Evolutionary conservation across 1,284 basidiomycete species (phyloP).

Genomic region (Puccinia hordei): DNA sequence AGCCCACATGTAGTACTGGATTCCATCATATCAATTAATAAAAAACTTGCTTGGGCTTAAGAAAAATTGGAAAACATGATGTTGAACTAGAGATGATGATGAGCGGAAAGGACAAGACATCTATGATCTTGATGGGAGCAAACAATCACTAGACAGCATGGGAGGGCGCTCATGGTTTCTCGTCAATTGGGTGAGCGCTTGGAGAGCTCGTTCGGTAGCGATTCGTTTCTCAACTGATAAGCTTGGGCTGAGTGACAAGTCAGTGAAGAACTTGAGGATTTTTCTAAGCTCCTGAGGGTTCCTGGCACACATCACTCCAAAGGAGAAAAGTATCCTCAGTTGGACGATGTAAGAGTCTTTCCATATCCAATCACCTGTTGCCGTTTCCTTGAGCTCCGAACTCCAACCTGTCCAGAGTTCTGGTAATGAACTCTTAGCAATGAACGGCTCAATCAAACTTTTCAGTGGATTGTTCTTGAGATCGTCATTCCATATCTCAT

Average conservation of each 20-base stretch:
- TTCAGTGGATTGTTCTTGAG: background rate
- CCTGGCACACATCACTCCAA: background rate
- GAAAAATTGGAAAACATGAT: too few species aligned
- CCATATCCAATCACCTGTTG: background rate
- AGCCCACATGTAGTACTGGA: too few species aligned
- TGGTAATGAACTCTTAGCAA: too few species aligned
- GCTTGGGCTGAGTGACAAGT: background rate
- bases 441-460: background rate
- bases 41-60: too few species aligned
- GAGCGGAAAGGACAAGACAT: too few species aligned
- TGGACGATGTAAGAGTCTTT: background rate
- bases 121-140: background rate
- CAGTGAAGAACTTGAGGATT: background rate
- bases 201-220: background rate
- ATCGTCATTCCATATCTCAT: background rate
- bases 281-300: background rate
- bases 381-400: background rate
- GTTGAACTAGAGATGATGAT: too few species aligned
- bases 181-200: background rate
- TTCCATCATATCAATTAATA: too few species aligned
- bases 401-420: too few species aligned
- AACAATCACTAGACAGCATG: too few species aligned
- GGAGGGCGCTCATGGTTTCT: too few species aligned
- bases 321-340: background rate
- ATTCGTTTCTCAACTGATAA: background rate